A percentile compares a stretch with the other conserved stretches of the same genome.
Conservation (phyloP, 176 grass and related monocot genomes). For the Oryza meyeriana region DNA sequence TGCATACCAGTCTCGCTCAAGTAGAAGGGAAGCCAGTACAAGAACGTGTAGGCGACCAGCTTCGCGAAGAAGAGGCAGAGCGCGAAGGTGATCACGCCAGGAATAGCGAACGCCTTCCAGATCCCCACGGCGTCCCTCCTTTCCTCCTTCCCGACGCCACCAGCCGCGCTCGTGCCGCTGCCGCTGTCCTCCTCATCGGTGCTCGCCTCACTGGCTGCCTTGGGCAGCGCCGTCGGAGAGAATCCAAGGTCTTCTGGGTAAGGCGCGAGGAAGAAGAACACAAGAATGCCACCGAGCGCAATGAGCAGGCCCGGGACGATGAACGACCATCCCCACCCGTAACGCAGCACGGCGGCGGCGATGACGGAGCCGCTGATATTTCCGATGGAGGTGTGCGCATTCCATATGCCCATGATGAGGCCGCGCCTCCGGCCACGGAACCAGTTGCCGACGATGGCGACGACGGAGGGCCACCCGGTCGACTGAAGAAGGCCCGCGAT, state of each 20-base stretch:
- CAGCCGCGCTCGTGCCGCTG: background rate
- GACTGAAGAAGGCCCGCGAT: constrained; percentile 58
- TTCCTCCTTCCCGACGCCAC: background rate
- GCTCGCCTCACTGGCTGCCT: constrained; percentile 9
- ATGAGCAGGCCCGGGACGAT: constrained; percentile 53
- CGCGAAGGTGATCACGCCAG: constrained; percentile 55
- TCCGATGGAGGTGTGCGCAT: constrained; percentile 65
- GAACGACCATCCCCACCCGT: constrained; percentile 79
- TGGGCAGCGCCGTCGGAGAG: constrained; percentile 3
- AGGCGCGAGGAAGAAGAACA: constrained; percentile 53
- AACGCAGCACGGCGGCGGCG: constrained; percentile 47
- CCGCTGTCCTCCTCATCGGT: constrained; percentile 43
- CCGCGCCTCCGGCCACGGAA: constrained; percentile 52
- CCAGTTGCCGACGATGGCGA: constrained; percentile 73
- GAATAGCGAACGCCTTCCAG: constrained; percentile 46
- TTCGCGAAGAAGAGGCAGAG: constrained; percentile 78
- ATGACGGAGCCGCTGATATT: constrained; percentile 59
- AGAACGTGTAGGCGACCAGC: constrained; percentile 66
- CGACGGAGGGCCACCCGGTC: constrained; percentile 64
- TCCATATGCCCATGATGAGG: constrained; percentile 73
- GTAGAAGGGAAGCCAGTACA: constrained; percentile 82
- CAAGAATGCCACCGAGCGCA: constrained; percentile 40
- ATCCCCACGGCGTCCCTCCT: constrained; percentile 52
- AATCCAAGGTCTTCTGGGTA: constrained; percentile 59
- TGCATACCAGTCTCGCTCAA: constrained; percentile 56